Base-by-base conservation (phyloP, 441 rosid genomes). In the Pelargonium cotyledonis region DNA sequence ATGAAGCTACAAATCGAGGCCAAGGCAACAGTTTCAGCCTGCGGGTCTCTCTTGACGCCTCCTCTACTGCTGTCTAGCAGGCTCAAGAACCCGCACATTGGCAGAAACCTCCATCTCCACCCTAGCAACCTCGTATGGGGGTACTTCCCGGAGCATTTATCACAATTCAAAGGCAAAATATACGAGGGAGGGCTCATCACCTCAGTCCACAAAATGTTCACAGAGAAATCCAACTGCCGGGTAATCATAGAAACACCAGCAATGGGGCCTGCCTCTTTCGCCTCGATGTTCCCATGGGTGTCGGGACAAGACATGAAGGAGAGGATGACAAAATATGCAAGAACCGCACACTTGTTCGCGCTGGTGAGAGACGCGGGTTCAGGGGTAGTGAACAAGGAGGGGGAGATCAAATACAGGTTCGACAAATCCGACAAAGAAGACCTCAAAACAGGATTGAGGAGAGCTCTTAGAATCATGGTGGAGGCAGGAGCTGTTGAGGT, bases 401-500 rank as follows among this genome's bases (percentile, higher is more conserved):
- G 90, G 15, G 78, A 89, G 51, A 71, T 94, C 72, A 67, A 65
- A 68, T 86, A 89, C 57, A 58, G 51, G 0, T 66, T 89, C 1
- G 71, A 81, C 51, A 35, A 76, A 12, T 2, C 12, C 0, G 99
- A 94, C 71, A 77, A 10, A 69, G 90, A 83, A 66, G 86, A 88
- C 63, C 15, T 90, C 49, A 77, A 38, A 75, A 80, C 77, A 0
- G 99, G 96, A 18, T 67, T 95, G 68, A 73, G 86, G 65, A 85
- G 75, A 76, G 82, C 97, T 0, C 68, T 95, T 66, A 80, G 86
- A 81, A 91, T 91, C 69, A 70, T 95, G 57, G 74, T 87, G 14
- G 94, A 94, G 11, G 99, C 97, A 1, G 99, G 99, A 66, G 97
- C 96, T 16, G 90, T 78, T 2, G 99, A 95, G 72, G 97, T 95